Evolutionary conservation across 257 asterid genomes (phyloP).

Genomic region (Verbascum thapsus): DNA sequence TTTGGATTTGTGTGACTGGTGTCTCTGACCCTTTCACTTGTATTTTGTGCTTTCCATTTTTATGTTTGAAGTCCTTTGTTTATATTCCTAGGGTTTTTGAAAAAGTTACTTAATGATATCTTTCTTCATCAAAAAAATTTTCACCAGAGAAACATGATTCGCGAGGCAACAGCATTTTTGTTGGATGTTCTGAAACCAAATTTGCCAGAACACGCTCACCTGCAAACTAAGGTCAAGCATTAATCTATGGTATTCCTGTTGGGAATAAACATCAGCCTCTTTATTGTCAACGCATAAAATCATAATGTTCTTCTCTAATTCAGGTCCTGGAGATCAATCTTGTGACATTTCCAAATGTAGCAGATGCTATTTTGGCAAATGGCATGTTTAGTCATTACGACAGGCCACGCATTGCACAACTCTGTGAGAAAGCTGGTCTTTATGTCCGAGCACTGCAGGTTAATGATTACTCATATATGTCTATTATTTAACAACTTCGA

Average conservation of each 20-base stretch:
- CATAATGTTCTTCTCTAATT: constrained; percentile 27
- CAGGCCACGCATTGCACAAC: constrained; percentile 93
- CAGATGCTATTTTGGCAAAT: constrained; percentile 97
- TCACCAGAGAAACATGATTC: constrained; percentile 91
- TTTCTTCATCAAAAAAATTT: constrained; percentile 31
- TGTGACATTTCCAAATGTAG: constrained; percentile 95
- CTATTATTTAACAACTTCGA: constrained; percentile 11
- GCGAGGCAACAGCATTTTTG: constrained; percentile 97
- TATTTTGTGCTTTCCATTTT: constrained; percentile 5
- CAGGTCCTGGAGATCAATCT: constrained; percentile 97
- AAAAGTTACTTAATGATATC: constrained; percentile 21
- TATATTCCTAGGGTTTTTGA: background rate
- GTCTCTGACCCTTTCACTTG: background rate
- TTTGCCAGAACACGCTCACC: constrained; percentile 90
- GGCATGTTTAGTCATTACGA: constrained; percentile 99
- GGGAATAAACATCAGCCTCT: background rate
- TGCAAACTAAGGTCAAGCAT: constrained; percentile 85
- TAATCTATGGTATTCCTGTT: constrained; percentile 1
- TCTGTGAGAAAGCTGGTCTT: constrained; percentile 96
- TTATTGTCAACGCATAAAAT: constrained; percentile 29
- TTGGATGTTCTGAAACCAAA: constrained; percentile 98
- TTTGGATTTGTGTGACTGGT: no score
- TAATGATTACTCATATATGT: constrained; percentile 20
- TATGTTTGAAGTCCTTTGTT: constrained; percentile 2
- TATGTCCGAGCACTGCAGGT: constrained; percentile 97